Evolutionary conservation across 2,329 filamentous ascomycete species (phyloP).

Genomic region (Bipolaris gigantea): DNA sequence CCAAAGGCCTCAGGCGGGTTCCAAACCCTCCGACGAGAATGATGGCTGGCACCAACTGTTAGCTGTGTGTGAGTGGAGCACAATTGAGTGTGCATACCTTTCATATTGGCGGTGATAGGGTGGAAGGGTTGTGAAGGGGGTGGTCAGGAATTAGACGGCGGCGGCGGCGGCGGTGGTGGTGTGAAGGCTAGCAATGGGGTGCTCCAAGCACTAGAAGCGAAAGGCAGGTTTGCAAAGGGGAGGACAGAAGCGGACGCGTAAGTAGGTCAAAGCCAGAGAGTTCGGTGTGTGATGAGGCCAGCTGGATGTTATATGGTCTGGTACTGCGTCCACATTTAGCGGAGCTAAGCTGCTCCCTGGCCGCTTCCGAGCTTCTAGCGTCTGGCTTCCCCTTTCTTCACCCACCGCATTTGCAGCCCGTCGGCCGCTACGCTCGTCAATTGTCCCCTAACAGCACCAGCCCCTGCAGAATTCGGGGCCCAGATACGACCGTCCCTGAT

Average conservation of each 20-base stretch:
- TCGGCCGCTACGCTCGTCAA: conserved; percentile 16
- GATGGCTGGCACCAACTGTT: conserved; percentile 64
- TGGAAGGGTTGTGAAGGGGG: conserved; percentile 16
- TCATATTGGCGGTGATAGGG: conserved; percentile 42
- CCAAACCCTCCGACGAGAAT: conserved; percentile 99
- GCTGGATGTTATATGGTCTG: conserved; percentile 22
- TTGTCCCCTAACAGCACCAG: conserved; percentile 16
- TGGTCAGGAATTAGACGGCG: conserved; percentile 11
- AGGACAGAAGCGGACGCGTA: conserved; percentile 11
- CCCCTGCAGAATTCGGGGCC: conserved; percentile 22
- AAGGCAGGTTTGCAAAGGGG: conserved; percentile 3
- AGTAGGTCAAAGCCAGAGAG: conserved; percentile 25
- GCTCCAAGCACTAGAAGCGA: conserved; percentile 17
- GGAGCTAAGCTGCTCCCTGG: conserved; percentile 22
- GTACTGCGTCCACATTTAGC: conserved; percentile 12
- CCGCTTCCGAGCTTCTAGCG: conserved; percentile 11
- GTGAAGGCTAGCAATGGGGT: conserved; percentile 19
- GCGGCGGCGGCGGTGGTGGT: conserved; percentile 13
- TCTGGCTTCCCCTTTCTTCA: conserved; percentile 14
- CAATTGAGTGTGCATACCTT: conserved; percentile 37
- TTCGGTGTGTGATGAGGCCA: conserved; percentile 23
- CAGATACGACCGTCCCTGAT: conserved; percentile 18
- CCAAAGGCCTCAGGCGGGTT: conserved; percentile 93
- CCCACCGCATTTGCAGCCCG: conserved; percentile 12
- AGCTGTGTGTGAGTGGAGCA: conserved; percentile 1